These are phyloP conservation scores for Backusella circina DNA, from an alignment of 192 early-diverging fungal species.

Conservation along the genomic window DNA sequence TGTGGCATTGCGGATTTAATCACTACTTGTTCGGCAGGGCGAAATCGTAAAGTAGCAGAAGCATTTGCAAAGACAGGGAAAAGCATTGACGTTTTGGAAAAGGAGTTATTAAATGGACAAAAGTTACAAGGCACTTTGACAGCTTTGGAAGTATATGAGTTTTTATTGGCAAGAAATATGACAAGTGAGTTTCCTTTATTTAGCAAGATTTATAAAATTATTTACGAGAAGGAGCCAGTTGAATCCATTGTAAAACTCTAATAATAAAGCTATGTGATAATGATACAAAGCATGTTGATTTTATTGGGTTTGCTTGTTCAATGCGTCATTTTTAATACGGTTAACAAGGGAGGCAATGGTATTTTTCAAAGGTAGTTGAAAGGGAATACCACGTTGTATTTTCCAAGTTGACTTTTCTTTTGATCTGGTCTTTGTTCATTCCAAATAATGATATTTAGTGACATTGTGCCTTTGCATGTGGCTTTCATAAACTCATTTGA, in stretches of 20 bases:
- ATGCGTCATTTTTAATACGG: no score
- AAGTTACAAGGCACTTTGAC: conserved; percentile 96
- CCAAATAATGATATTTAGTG: no score
- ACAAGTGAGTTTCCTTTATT: conserved; percentile 69
- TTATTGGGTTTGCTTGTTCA: no score
- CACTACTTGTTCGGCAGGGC: conserved; percentile 92
- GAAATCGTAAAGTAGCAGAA: conserved; percentile 90
- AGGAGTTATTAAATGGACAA: conserved; percentile 91
- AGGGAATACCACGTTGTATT: no score
- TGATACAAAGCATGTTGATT: not conserved
- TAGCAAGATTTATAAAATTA: conserved; percentile 83
- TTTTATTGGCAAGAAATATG: conserved; percentile 55
- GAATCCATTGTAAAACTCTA: conserved; percentile 20
- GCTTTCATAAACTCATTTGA: no score
- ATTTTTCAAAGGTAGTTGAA: no score
- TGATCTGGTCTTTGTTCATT: no score
- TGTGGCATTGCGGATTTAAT: conserved; percentile 97
- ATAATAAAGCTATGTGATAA: not conserved
- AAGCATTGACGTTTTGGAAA: conserved; percentile 86
- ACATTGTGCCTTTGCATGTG: no score
- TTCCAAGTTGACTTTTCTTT: no score
- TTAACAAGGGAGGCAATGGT: no score
- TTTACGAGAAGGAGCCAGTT: conserved; percentile 58
- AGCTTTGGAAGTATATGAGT: conserved; percentile 79
- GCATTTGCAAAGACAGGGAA: conserved; percentile 86